These are phyloP conservation scores for Euphrasia arctica DNA, from an alignment of 305 asterid species.

Conservation along the genomic window DNA sequence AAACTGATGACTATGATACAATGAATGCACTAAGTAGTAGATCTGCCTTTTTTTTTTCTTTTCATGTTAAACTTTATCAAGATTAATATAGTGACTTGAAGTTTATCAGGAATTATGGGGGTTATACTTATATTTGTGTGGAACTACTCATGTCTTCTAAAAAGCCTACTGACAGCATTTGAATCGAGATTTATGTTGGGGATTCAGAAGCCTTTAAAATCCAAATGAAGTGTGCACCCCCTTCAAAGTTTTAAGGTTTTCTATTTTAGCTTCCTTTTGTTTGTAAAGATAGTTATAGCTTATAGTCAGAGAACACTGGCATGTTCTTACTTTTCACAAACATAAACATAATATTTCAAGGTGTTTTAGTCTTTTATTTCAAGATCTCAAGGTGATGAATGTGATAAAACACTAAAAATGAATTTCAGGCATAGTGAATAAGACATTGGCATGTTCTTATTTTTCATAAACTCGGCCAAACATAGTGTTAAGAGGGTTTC, in stretches of 20 bases:
- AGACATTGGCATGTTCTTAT: conserved; percentile 3
- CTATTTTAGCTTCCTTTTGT: conserved; percentile 6
- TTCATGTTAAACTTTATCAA: not conserved
- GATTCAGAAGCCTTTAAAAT: conserved; percentile 18
- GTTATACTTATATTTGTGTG: conserved; percentile 3
- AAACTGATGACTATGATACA: conserved; percentile 7
- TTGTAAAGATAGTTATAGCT: conserved; percentile 10
- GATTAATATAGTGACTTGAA: not conserved
- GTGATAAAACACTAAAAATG: conserved; percentile 19
- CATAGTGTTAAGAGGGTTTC: conserved; percentile 7
- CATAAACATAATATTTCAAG: too few species aligned
- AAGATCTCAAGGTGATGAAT: conserved; percentile 8
- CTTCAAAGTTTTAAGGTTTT: conserved; percentile 15
- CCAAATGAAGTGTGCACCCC: conserved; percentile 6
- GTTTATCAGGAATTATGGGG: conserved; percentile 10
- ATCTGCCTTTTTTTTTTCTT: not conserved
- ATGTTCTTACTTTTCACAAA: too few species aligned
- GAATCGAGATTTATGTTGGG: conserved; percentile 22
- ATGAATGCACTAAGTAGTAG: not conserved
- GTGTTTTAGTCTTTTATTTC: not conserved
- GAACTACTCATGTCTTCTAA: conserved; percentile 8
- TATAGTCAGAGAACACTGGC: not conserved
- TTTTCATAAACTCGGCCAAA: conserved; percentile 13
- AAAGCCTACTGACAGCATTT: conserved; percentile 12
- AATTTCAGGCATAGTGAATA: not conserved